These are phyloP conservation scores for Ceratocystis colombiana DNA, from an alignment of 2,329 filamentous ascomycete genomes.

Conservation along the genomic window DNA sequence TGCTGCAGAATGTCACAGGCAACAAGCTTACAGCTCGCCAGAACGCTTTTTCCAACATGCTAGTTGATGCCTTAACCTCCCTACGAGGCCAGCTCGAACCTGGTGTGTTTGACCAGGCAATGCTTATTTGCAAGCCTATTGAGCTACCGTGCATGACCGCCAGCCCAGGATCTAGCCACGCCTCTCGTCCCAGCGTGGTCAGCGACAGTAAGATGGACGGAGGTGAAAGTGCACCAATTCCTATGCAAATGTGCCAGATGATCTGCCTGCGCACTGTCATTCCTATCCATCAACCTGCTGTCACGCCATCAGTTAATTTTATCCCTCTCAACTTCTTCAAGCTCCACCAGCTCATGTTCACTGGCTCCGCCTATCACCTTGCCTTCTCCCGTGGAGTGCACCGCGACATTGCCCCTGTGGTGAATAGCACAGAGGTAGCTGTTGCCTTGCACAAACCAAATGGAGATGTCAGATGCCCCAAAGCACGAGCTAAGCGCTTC, in stretches of 20 bases:
- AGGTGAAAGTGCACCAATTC: neutral
- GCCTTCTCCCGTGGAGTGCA: slow-evolving; percentile 52
- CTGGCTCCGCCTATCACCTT: slow-evolving; percentile 44
- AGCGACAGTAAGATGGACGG: neutral
- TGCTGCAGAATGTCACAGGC: slow-evolving; percentile 32
- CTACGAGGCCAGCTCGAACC: slow-evolving; percentile 38
- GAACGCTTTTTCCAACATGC: slow-evolving; percentile 37
- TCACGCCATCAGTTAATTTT: slow-evolving; percentile 46
- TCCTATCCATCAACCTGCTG: slow-evolving; percentile 44
- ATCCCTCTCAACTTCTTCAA: slow-evolving; percentile 56
- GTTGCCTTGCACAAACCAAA: neutral
- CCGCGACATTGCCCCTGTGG: slow-evolving; percentile 47
- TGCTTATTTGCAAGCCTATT: slow-evolving; percentile 38
- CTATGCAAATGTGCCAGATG: slow-evolving; percentile 30
- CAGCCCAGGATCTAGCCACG: neutral
- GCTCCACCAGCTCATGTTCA: slow-evolving; percentile 52
- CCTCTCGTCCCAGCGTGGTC: neutral
- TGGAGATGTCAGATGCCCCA: neutral
- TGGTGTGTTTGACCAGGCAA: slow-evolving; percentile 39
- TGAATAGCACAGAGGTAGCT: slow-evolving; percentile 30
- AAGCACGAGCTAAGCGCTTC: slow-evolving; percentile 11
- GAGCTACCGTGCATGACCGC: slow-evolving; percentile 34
- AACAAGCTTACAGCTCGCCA: slow-evolving; percentile 35
- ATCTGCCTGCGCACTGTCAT: slow-evolving; percentile 52
- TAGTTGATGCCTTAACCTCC: slow-evolving; percentile 37